Conservation (phyloP, 208 protist species). For the Trypanosoma vivax region DNA sequence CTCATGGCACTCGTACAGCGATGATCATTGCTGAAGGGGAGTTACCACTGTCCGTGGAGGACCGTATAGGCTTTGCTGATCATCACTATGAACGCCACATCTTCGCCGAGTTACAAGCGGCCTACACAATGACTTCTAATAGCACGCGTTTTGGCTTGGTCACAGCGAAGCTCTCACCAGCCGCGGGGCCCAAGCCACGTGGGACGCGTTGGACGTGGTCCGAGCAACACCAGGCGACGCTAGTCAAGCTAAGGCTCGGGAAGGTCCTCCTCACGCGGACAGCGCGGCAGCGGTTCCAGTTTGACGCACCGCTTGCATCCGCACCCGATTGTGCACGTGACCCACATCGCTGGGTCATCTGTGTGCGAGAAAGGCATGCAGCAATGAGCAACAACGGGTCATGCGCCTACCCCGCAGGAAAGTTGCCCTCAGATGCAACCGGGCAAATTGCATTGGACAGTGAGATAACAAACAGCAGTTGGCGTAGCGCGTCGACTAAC, state of each 20-base stretch:
- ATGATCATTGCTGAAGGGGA: conserved; percentile 5
- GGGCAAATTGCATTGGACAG: too few relatives aligned
- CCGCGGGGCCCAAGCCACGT: not conserved
- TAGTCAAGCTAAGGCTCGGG: conserved; percentile 10
- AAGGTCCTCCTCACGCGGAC: not conserved
- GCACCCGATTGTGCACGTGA: not conserved
- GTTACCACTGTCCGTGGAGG: conserved; percentile 6
- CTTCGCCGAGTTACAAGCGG: not conserved
- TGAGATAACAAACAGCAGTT: too few relatives aligned
- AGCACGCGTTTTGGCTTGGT: conserved; percentile 1
- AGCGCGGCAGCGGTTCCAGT: too few relatives aligned
- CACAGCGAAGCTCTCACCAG: not conserved
- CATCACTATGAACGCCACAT: not conserved
- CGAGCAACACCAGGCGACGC: not conserved
- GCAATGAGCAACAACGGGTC: too few relatives aligned
- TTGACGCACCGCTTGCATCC: too few relatives aligned
- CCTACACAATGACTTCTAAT: not conserved
- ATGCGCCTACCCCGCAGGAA: too few relatives aligned
- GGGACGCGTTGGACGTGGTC: conserved; percentile 12
- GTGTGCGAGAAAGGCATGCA: conserved; percentile 11
- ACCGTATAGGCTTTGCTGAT: not conserved
- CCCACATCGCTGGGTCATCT: conserved; percentile 3
- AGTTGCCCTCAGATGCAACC: too few relatives aligned
- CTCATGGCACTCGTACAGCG: not conserved
- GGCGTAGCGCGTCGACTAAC: too few relatives aligned